These are phyloP conservation scores for Crucibulum laeve DNA, from an alignment of 768 basidiomycete genomes.

Conservation along the genomic window DNA sequence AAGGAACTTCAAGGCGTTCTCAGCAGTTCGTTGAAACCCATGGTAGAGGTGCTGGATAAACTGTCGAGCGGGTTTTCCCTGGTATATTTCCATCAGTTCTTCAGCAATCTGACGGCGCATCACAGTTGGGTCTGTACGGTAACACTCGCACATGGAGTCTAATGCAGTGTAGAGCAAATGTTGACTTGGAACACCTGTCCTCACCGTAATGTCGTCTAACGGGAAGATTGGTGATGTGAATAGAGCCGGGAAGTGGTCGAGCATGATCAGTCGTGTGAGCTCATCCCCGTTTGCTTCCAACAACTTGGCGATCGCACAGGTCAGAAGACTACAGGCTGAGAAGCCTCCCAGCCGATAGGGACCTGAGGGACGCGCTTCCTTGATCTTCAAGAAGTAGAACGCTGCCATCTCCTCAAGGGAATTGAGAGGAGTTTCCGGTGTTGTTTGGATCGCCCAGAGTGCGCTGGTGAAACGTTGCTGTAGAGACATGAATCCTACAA, in stretches of 20 bases:
- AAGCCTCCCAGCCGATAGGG: conserved; percentile 16
- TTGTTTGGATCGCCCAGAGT: conserved; percentile 11
- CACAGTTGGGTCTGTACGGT: neutral
- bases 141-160: neutral
- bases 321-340: neutral
- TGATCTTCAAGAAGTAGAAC: conserved; percentile 15
- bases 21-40: neutral
- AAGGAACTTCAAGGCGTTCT: neutral
- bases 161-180: neutral
- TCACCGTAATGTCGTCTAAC: neutral
- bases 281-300: neutral
- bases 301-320: neutral
- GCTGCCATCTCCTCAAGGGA: conserved; percentile 5
- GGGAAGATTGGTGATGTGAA: neutral
- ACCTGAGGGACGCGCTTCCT: conserved; percentile 9
- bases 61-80: neutral
- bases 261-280: neutral
- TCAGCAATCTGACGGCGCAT: neutral
- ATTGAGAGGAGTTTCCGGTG: conserved; percentile 13
- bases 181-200: neutral
- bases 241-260: neutral
- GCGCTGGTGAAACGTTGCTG: conserved; percentile 9
- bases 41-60: neutral
- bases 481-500: conserved; percentile 6
- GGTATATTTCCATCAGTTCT: neutral